Percentiles rank a stretch among this genome's conserved stretches.
Evolutionary conservation across 2,329 filamentous ascomycete species (phyloP).

Genomic region (Botrytis galanthina): DNA sequence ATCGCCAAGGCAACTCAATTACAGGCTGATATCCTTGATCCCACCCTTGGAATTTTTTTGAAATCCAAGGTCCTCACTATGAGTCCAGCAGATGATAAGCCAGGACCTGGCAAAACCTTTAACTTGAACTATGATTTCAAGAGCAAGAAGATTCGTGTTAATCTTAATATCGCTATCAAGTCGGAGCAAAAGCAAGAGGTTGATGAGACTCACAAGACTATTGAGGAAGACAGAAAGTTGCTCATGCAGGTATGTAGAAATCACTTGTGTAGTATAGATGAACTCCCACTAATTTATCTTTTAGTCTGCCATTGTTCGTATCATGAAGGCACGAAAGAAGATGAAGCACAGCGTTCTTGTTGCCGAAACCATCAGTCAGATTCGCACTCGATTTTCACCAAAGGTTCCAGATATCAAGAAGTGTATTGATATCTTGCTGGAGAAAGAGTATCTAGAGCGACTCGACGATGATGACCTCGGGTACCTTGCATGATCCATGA

Average conservation of each 20-base stretch:
- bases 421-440: conserved; percentile 96
- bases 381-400: conserved; percentile 87
- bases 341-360: conserved; percentile 97
- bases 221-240: conserved; percentile 95
- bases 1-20: conserved; percentile 80
- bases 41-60: conserved; percentile 79
- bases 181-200: conserved; percentile 95
- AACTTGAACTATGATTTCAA: conserved; percentile 92
- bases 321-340: conserved; percentile 99
- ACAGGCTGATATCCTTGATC: conserved; percentile 78
- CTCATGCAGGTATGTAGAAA: conserved; percentile 79
- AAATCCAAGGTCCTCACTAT: conserved; percentile 88
- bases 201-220: conserved; percentile 97
- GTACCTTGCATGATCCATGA: conserved; percentile 73
- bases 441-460: conserved; percentile 98
- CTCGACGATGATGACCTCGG: conserved; percentile 91
- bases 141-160: conserved; percentile 97
- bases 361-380: conserved; percentile 92
- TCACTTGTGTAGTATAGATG: background rate
- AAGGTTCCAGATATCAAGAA: conserved; percentile 98
- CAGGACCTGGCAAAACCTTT: conserved; percentile 75
- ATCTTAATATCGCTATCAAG: conserved; percentile 92
- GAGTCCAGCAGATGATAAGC: conserved; percentile 69
- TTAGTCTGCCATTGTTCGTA: conserved; percentile 95
- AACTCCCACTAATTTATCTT: conserved; percentile 35